Conservation (phyloP, 768 basidiomycete species). For the Lactarius akahatsu region DNA sequence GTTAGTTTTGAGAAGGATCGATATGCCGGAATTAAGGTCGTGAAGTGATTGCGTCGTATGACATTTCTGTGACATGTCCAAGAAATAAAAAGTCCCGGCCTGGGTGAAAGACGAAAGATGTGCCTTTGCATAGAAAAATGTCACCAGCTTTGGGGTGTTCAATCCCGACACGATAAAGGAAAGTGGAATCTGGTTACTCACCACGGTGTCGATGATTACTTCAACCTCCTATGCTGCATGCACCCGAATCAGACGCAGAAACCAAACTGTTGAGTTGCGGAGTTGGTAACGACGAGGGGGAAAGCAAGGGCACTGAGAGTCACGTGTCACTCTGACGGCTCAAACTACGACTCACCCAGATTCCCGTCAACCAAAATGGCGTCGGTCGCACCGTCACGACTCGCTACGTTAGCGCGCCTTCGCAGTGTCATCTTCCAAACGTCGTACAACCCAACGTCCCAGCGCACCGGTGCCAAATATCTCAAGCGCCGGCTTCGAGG, state of each 20-base stretch:
- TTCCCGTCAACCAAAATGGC: conserved; percentile 35
- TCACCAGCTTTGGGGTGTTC: background rate
- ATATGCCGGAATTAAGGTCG: background rate
- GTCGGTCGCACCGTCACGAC: conserved; percentile 46
- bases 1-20: background rate
- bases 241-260: background rate
- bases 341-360: background rate
- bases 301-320: background rate
- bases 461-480: conserved; percentile 91
- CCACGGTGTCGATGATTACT: background rate
- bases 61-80: background rate
- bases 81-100: background rate
- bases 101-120: conserved; percentile 4
- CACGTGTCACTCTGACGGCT: background rate
- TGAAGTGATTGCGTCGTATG: conserved; percentile 2
- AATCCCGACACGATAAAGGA: background rate
- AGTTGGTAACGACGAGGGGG: background rate
- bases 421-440: conserved; percentile 82
- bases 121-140: conserved; percentile 14
- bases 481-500: conserved; percentile 79
- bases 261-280: background rate
- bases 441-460: conserved; percentile 76
- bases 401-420: conserved; percentile 60
- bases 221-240: background rate
- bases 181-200: background rate